Evolutionary conservation across 768 basidiomycete genomes (phyloP), one percentile per base, ranked within the genome.

Genomic region (Boletellus emodensis): DNA sequence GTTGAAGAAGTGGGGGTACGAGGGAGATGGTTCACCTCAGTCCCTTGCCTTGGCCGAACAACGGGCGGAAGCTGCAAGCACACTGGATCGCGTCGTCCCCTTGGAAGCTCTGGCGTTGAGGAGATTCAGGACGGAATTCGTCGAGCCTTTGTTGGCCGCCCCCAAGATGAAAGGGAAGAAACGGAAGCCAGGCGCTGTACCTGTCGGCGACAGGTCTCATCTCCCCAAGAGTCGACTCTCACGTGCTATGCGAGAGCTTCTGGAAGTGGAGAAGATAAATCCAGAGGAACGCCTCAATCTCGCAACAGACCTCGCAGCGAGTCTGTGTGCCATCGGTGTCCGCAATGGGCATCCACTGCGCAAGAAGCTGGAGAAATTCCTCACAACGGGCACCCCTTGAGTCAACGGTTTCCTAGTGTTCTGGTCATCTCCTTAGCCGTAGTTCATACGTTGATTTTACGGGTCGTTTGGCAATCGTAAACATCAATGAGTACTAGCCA

Each of bases 1-100:
- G 63, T 66, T 90, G 44, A 80, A 74, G 67, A 81, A 80, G 66
- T 90, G 87, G 85, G 87, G 86, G 10, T 84, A 79, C 58, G 64
- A 71, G 40, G 79, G 78, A 11, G 79, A 75, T 22, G 81, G 73
- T 14, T 61, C 78, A 17, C 54, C 67, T 15, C 79, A 80, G 57
- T 60, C 67, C 40, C 61, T 83, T 52, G 75, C 74, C 7, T 67
- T 75, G 45, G 84, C 85, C 24, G 86, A 90, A 65, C 77, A 82
- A 14, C 80, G 78, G 60, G 87, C 85, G 30, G 87, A 90, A 66
- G 85, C 87, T 5, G 85, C 84, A 44, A 90, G 87, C 58, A 57
- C 80, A 40, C 65, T 68, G 20, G 84, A 87, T 58, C 83, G 87
- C 42, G 70, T 88, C 59, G 77, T 90, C 51, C 78, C 80, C 17